Percentiles rank a stretch among this genome's conserved stretches.
These are phyloP conservation scores for Metarhizium anisopliae DNA, from an alignment of 2,329 filamentous ascomycete genomes.

Conservation along the genomic window DNA sequence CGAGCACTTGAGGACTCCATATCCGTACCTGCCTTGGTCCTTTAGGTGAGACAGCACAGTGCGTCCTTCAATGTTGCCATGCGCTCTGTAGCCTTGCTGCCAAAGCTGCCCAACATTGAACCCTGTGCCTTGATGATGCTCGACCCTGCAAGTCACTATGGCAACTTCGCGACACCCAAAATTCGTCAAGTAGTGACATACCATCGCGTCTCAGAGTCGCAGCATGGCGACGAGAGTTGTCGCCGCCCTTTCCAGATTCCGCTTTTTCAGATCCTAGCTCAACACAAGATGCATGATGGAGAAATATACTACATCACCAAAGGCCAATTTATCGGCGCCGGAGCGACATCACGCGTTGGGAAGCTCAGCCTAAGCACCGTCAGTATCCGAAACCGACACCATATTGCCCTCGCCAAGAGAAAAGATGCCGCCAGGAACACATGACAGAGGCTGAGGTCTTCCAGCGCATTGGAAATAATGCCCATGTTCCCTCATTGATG, in stretches of 20 bases:
- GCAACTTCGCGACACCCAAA: too few relatives aligned
- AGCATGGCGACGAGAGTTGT: background rate
- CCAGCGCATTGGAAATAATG: background rate
- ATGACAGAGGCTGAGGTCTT: constrained; percentile 1
- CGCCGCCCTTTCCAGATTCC: background rate
- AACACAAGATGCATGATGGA: background rate
- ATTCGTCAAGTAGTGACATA: too few relatives aligned
- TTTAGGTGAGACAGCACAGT: too few relatives aligned
- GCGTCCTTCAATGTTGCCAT: too few relatives aligned
- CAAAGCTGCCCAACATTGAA: too few relatives aligned
- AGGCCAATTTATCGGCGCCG: constrained; percentile 9
- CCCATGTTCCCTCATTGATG: constrained; percentile 1
- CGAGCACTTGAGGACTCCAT: too few relatives aligned
- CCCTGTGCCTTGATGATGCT: too few relatives aligned
- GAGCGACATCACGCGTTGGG: constrained; percentile 12
- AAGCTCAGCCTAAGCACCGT: constrained; percentile 11
- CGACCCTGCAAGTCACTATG: too few relatives aligned
- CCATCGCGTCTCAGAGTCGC: too few relatives aligned
- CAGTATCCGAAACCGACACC: constrained; percentile 13
- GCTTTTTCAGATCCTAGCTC: background rate
- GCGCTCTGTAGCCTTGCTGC: too few relatives aligned
- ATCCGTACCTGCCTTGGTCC: too few relatives aligned
- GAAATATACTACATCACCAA: constrained; percentile 13
- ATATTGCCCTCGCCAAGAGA: constrained; percentile 11
- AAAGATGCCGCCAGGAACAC: background rate